Conservation (phyloP, 345 rosid genomes). For the Anacardium occidentale region DNA sequence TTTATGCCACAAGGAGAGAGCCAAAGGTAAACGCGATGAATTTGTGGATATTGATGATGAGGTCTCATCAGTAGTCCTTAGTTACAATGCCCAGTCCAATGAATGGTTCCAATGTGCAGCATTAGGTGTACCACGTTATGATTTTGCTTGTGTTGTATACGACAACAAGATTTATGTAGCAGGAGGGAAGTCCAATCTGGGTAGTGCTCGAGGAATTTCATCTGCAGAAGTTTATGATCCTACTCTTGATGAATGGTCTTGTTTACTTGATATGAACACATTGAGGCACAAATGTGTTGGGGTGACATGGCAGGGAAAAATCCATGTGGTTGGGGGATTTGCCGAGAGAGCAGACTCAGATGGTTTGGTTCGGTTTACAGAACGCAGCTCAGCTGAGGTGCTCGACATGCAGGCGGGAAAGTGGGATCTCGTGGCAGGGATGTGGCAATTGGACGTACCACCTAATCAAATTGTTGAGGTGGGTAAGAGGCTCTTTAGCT, state of each 20-base stretch:
- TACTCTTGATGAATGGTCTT: slow-evolving; percentile 27
- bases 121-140: slow-evolving; percentile 30
- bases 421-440: slow-evolving; percentile 49
- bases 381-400: slow-evolving; percentile 57
- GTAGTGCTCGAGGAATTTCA: slow-evolving; percentile 28
- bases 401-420: slow-evolving; percentile 28
- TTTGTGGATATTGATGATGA: slow-evolving; percentile 15
- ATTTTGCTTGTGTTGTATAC: slow-evolving; percentile 41
- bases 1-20: slow-evolving; percentile 26
- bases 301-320: slow-evolving; percentile 49
- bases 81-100: slow-evolving; percentile 24
- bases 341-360: slow-evolving; percentile 31
- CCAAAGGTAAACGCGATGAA: slow-evolving; percentile 13
- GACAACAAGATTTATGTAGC: slow-evolving; percentile 49
- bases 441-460: slow-evolving; percentile 66
- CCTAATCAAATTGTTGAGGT: slow-evolving; percentile 52
- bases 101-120: slow-evolving; percentile 39
- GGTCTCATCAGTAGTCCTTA: slow-evolving; percentile 26
- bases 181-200: slow-evolving; percentile 44
- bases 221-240: slow-evolving; percentile 46
- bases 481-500: slow-evolving; percentile 44
- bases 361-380: slow-evolving; percentile 29
- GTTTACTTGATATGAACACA: slow-evolving; percentile 39
- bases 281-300: slow-evolving; percentile 51
- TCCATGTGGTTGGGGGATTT: slow-evolving; percentile 52